phyloP scores from a whole-genome alignment of 257 asterid species.

The Nicotiana benthamiana region DNA sequence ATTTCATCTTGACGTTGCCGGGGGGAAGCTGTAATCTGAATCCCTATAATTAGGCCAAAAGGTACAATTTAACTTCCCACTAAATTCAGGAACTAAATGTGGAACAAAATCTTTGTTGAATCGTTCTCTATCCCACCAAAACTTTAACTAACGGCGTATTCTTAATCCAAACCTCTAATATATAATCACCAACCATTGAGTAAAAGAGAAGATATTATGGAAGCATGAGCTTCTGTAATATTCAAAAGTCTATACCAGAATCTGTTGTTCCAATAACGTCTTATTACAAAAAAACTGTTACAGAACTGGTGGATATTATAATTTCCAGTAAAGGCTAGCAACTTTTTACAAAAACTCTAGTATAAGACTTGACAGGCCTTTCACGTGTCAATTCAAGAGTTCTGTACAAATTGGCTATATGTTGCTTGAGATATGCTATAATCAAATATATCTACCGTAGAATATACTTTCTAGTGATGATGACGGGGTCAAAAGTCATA shows the following conservation, averaged over 20 bases:
- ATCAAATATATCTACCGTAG: neutral
- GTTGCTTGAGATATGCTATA: constrained; percentile 2
- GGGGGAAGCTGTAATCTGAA: neutral
- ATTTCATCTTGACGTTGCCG: neutral
- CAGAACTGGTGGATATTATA: neutral
- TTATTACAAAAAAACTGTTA: neutral
- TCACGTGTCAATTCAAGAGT: neutral
- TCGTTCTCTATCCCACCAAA: neutral
- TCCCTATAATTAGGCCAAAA: neutral
- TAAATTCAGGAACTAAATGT: neutral
- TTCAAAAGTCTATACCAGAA: neutral
- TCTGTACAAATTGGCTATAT: neutral
- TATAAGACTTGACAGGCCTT: neutral
- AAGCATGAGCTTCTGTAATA: neutral
- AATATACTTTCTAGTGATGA: neutral
- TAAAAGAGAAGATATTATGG: neutral
- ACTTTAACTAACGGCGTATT: neutral
- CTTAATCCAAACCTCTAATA: neutral
- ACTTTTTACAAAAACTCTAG: neutral
- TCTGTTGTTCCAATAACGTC: neutral
- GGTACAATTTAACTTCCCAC: neutral
- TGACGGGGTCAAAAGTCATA: constrained; percentile 8
- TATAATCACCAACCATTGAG: neutral
- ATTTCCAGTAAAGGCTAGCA: neutral
- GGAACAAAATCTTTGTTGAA: neutral